Evolutionary conservation across 202 grass and related monocot species (phyloP).

Genomic region (Schoenoplectus tabernaemontani): DNA sequence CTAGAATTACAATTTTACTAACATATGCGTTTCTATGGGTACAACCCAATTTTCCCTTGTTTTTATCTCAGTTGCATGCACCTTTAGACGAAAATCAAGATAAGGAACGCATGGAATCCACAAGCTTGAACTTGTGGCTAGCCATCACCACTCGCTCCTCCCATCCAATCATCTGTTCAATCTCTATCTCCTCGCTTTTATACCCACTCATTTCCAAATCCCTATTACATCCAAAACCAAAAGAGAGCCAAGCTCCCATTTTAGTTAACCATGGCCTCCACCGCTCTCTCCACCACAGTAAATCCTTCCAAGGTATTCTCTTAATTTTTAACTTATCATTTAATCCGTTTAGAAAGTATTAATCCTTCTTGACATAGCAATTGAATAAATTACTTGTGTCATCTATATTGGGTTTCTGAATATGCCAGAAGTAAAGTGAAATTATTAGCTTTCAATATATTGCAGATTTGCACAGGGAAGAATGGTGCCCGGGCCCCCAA

Average conservation of each 20-base stretch:
- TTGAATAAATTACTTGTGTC: too few species aligned
- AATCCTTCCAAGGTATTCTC: slow-evolving; percentile 53
- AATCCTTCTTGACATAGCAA: too few species aligned
- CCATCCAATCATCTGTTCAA: slow-evolving; percentile 18
- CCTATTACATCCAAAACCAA: slow-evolving; percentile 4
- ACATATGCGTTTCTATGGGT: too few species aligned
- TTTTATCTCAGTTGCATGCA: too few species aligned
- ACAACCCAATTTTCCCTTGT: too few species aligned
- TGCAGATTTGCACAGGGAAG: slow-evolving; percentile 26
- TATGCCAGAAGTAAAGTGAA: background rate
- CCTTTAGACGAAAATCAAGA: too few species aligned
- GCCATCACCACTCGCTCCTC: slow-evolving; percentile 11
- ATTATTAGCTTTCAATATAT: background rate
- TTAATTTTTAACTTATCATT: too few species aligned
- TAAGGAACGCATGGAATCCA: slow-evolving; percentile 9
- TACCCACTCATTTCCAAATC: slow-evolving; percentile 36
- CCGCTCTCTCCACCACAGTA: slow-evolving; percentile 75
- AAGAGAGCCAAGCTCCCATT: background rate
- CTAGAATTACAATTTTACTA: too few species aligned
- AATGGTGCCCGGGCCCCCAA: slow-evolving; percentile 35
- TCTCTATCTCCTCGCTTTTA: background rate
- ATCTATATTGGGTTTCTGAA: background rate
- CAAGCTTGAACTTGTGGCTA: slow-evolving; percentile 49
- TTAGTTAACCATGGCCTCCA: slow-evolving; percentile 64
- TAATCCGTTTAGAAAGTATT: too few species aligned